Evolutionary conservation across 495 filamentous ascomycete species (phyloP).

Genomic region (Choiromyces venosus): DNA sequence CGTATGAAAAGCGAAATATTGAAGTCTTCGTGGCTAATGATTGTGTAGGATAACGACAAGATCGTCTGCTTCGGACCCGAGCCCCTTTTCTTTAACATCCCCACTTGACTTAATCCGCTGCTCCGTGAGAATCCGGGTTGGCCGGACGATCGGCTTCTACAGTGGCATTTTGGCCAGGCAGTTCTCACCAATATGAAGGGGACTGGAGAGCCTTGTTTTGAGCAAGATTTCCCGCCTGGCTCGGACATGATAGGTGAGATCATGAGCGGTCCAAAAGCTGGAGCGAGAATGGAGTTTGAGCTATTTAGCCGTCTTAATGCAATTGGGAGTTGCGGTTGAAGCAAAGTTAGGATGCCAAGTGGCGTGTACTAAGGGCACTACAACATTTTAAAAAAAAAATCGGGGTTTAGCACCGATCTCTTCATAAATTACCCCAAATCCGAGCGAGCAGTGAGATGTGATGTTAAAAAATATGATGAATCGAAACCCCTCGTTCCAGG

Average conservation of each 20-base stretch:
- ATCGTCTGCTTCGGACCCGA: constrained; percentile 44
- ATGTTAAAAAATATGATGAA: too few species aligned
- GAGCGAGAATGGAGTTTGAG: constrained; percentile 45
- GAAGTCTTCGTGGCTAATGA: constrained; percentile 37
- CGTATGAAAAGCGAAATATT: constrained; percentile 36
- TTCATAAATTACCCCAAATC: not conserved
- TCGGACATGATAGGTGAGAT: too few species aligned
- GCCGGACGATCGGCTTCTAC: constrained; percentile 43
- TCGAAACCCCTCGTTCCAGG: too few species aligned
- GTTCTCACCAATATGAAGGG: too few species aligned
- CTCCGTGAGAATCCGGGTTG: constrained; percentile 42
- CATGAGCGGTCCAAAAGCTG: too few species aligned
- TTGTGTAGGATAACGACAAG: constrained; percentile 45
- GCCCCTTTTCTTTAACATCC: too few species aligned
- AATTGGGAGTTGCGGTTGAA: too few species aligned
- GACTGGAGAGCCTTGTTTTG: too few species aligned
- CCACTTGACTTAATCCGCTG: constrained; percentile 43
- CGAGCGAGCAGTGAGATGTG: not conserved
- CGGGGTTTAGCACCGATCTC: not conserved
- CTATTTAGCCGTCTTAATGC: constrained; percentile 44
- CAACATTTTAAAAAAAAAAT: not conserved
- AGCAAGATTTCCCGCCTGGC: too few species aligned
- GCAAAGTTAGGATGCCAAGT: too few species aligned
- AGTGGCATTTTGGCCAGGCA: constrained; percentile 48
- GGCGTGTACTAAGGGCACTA: too few species aligned